Evolutionary conservation across 352 stramenopile genomes (phyloP), one percentile per base, ranked within the genome.

Genomic region (Phytophthora ohioensis): DNA sequence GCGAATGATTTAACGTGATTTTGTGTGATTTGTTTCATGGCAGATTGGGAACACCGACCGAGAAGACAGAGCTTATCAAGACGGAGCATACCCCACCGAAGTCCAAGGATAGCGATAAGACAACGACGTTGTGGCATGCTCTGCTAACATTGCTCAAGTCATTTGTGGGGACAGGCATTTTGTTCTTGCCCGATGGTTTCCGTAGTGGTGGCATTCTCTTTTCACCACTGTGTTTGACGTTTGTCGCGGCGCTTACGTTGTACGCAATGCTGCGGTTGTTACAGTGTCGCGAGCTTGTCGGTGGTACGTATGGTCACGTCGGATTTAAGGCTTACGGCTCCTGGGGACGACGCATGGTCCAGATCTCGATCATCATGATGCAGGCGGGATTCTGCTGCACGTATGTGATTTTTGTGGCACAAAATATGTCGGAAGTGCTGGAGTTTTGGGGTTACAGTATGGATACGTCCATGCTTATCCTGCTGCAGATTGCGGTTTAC

Each of bases 291-390:
- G 65, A 76, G 36, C 57, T 92, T 4, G 79, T 93, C 6, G 84
- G 87, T 41, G 87, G 85, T n/a, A 92, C 87, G 7, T 94, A 92
- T 59, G 85, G 87, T 27, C 84, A 94, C 57, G 73, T 94, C 31
- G 87, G 87, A 5, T 89, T 79, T 61, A 72, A 80, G 21, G 85
- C 85, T n/a, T 92, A 83, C 45, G 87, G 87, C 2, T 49, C 61
- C n/a, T 92, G 80, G 84, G 87, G 87, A 8, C 78, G 76, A 0
- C 82, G 85, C 31, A 88, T 92, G 79, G 87, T 94, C 47, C 85
- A 94, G 69, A 72, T 90, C 32, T 94, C 87, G 35, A 92, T 93
- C 71, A 90, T 94, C 43, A 75, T 94, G 52, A 92, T 93, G 87
- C 87, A 94, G 54, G 69, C 76, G n/a, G 87, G 87, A 11, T 94